phyloP scores from a whole-genome alignment of 306 rosid genomes.

The Dryas drummondii region DNA sequence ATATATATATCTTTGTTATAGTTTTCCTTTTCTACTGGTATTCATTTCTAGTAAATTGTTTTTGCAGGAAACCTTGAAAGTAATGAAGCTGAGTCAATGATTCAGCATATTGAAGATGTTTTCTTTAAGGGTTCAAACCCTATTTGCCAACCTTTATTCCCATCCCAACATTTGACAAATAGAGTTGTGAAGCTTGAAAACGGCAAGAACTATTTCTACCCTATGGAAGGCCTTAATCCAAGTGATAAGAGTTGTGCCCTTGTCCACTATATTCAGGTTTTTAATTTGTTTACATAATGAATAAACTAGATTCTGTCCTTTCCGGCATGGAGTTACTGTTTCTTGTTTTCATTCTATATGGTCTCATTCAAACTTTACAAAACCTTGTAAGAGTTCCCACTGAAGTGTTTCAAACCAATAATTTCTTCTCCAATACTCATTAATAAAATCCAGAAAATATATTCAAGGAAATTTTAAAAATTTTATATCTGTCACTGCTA shows the following conservation, averaged over 20 bases:
- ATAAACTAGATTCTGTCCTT: slow-evolving; percentile 7
- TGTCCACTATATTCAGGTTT: slow-evolving; percentile 82
- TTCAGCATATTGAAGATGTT: no score
- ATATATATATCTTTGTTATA: no score
- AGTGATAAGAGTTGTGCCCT: slow-evolving; percentile 83
- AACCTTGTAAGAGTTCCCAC: slow-evolving; percentile 6
- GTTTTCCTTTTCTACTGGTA: no score
- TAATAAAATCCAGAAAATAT: background rate
- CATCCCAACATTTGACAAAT: slow-evolving; percentile 78
- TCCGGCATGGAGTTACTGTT: background rate
- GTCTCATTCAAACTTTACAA: background rate
- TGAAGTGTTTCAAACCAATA: background rate
- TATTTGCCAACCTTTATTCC: slow-evolving; percentile 61
- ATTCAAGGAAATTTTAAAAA: background rate
- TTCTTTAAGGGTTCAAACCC: slow-evolving; percentile 62
- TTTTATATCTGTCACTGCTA: no score
- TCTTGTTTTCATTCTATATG: background rate
- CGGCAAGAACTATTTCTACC: slow-evolving; percentile 64
- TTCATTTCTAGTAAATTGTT: no score
- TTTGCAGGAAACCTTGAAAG: no score
- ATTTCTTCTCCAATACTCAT: background rate
- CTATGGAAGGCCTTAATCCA: slow-evolving; percentile 81
- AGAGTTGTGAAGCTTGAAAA: slow-evolving; percentile 79
- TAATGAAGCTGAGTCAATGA: no score
- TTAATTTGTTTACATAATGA: slow-evolving; percentile 6